phyloP scores from a whole-genome alignment of 331 rosid species.

The Malus hybrid region DNA sequence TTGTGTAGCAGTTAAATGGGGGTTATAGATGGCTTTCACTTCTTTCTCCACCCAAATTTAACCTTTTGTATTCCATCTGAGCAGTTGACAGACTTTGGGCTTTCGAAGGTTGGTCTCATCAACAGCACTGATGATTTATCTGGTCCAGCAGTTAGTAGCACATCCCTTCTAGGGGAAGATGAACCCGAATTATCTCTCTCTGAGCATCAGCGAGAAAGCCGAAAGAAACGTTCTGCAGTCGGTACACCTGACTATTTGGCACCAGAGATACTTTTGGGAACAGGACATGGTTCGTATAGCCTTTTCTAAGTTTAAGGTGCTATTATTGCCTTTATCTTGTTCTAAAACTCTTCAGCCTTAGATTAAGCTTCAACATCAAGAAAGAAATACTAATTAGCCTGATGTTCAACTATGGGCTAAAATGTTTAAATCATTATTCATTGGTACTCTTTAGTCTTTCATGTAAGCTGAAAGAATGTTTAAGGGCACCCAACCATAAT shows the following conservation, averaged over 20 bases:
- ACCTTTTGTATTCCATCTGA: slow-evolving; percentile 10
- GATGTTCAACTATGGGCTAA: not conserved
- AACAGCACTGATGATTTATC: slow-evolving; percentile 98
- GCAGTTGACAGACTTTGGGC: slow-evolving; percentile 98
- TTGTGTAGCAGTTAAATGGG: not conserved
- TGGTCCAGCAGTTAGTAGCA: slow-evolving; percentile 84
- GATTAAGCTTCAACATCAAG: not conserved
- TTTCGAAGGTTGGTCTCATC: slow-evolving; percentile 97
- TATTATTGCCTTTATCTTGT: slow-evolving; percentile 26
- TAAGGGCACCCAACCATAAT: not conserved
- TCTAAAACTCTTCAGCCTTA: not conserved
- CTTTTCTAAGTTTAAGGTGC: slow-evolving; percentile 47
- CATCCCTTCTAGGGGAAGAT: slow-evolving; percentile 70
- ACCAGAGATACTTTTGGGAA: slow-evolving; percentile 97
- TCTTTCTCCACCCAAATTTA: not conserved
- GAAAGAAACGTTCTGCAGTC: slow-evolving; percentile 94
- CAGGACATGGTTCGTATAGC: slow-evolving; percentile 94
- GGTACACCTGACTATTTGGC: slow-evolving; percentile 99
- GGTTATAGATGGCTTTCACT: not conserved
- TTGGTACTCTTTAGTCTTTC: not conserved
- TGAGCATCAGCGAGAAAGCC: slow-evolving; percentile 78
- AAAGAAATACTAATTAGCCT: slow-evolving; percentile 1
- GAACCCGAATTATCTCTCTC: slow-evolving; percentile 51
- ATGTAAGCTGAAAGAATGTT: not conserved
- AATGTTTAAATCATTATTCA: not conserved